Percentiles rank a stretch among this genome's conserved stretches.
These are phyloP conservation scores for Botrytis deweyae DNA, from an alignment of 2,329 filamentous ascomycete species.

Conservation along the genomic window DNA sequence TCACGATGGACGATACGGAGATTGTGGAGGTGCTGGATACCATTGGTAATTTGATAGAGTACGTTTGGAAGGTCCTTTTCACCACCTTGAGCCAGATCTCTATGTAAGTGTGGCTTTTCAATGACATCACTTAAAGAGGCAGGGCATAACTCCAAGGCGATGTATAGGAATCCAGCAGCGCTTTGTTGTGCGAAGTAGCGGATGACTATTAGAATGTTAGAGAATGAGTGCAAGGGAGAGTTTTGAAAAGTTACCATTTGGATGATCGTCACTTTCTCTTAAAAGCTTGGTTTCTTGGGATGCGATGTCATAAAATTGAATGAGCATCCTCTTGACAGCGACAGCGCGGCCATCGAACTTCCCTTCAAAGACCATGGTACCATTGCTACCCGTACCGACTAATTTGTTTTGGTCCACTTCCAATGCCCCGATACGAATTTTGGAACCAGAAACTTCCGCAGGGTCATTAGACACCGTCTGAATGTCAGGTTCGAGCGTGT, in stretches of 20 bases:
- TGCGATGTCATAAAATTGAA: slow-evolving; percentile 93
- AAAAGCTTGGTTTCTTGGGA: slow-evolving; percentile 89
- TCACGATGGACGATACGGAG: slow-evolving; percentile 96
- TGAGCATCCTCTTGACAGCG: slow-evolving; percentile 94
- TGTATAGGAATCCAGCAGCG: slow-evolving; percentile 89
- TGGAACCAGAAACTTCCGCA: slow-evolving; percentile 58
- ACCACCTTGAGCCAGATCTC: slow-evolving; percentile 68
- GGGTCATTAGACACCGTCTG: slow-evolving; percentile 57
- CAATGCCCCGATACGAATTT: slow-evolving; percentile 61
- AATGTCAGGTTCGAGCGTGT: slow-evolving; percentile 61
- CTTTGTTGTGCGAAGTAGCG: slow-evolving; percentile 93
- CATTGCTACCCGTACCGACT: slow-evolving; percentile 82
- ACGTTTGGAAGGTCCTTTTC: slow-evolving; percentile 75
- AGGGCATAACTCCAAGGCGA: slow-evolving; percentile 90
- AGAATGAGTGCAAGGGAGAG: neutral
- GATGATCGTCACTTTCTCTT: slow-evolving; percentile 91
- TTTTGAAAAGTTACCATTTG: slow-evolving; percentile 60
- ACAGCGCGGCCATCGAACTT: slow-evolving; percentile 90
- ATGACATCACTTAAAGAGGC: slow-evolving; percentile 91
- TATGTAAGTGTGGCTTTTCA: slow-evolving; percentile 67
- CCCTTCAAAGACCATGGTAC: slow-evolving; percentile 95
- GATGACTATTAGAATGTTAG: slow-evolving; percentile 62
- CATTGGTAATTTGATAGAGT: slow-evolving; percentile 84
- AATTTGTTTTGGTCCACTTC: slow-evolving; percentile 63
- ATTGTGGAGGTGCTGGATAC: slow-evolving; percentile 83